Evolutionary conservation across 441 rosid species (phyloP).

Genomic region (Pelargonium australe): DNA sequence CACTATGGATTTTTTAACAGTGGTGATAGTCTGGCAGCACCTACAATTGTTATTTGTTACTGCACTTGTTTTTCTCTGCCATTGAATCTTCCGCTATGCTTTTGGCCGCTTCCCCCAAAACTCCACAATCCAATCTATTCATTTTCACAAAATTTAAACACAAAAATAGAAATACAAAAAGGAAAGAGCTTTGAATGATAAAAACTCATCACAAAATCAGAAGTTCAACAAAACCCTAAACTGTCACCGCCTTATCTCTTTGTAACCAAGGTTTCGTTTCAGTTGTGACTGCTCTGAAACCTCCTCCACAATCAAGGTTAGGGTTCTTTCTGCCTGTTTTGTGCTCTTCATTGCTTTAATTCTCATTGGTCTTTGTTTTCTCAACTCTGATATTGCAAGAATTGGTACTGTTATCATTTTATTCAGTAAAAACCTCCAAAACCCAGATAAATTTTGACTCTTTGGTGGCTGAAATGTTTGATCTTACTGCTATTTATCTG

Average conservation of each 20-base stretch:
- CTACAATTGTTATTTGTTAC: too few species aligned
- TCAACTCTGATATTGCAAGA: background rate
- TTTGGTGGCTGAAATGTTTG: background rate
- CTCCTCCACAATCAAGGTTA: background rate
- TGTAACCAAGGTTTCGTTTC: background rate
- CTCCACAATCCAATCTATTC: too few species aligned
- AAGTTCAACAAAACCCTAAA: background rate
- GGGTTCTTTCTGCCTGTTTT: background rate
- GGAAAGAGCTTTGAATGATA: too few species aligned
- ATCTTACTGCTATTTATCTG: background rate
- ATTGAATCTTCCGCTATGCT: too few species aligned
- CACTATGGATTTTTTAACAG: too few species aligned
- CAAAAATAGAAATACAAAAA: too few species aligned
- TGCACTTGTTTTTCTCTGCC: too few species aligned
- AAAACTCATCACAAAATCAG: background rate
- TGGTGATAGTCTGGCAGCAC: too few species aligned
- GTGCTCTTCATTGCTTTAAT: too few species aligned
- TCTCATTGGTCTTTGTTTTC: background rate
- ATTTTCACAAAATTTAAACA: too few species aligned
- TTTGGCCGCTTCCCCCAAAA: too few species aligned
- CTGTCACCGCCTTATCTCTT: background rate
- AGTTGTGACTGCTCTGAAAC: slow-evolving; percentile 4
- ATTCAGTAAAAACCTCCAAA: background rate
- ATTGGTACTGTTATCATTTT: background rate
- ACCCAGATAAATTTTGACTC: background rate